A percentile compares a stretch with the other conserved stretches of the same genome.
phyloP scores from a whole-genome alignment of 2,329 filamentous ascomycete genomes.

The Ophiostoma ips region DNA sequence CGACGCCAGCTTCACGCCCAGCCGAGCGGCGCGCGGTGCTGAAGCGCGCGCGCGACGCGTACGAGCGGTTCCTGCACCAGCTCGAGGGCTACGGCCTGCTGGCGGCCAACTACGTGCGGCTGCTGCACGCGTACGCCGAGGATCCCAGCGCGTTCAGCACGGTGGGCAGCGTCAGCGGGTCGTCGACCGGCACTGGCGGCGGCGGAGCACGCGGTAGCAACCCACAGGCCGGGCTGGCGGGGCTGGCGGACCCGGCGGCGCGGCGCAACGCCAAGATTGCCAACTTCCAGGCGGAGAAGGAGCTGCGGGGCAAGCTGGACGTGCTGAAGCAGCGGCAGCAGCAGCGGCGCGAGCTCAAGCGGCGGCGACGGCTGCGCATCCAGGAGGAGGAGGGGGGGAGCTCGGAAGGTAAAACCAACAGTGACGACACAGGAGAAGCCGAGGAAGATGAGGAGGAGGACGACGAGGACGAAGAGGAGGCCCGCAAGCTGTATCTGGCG shows the following conservation, averaged over 20 bases:
- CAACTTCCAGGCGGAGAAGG: constrained; percentile 73
- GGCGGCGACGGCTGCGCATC: constrained; percentile 1
- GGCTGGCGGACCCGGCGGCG: constrained; percentile 39
- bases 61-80: constrained; percentile 64
- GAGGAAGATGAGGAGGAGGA: constrained; percentile 16
- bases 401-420: neutral
- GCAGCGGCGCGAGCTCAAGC: constrained; percentile 7
- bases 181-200: neutral
- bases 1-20: neutral
- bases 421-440: neutral
- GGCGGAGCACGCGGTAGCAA: neutral
- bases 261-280: constrained; percentile 74
- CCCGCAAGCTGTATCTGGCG: constrained; percentile 65
- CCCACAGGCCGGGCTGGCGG: constrained; percentile 12
- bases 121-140: constrained; percentile 62
- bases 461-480: constrained; percentile 69
- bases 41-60: constrained; percentile 49
- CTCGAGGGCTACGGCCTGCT: constrained; percentile 71
- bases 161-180: constrained; percentile 32
- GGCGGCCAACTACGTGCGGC: constrained; percentile 45
- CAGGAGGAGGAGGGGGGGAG: neutral
- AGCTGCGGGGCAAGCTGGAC: constrained; percentile 70
- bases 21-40: constrained; percentile 49
- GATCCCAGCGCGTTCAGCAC: constrained; percentile 60
- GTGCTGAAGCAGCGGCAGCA: constrained; percentile 28